These are phyloP conservation scores for Boletus rex-veris DNA, from an alignment of 768 basidiomycete species.

Conservation along the genomic window DNA sequence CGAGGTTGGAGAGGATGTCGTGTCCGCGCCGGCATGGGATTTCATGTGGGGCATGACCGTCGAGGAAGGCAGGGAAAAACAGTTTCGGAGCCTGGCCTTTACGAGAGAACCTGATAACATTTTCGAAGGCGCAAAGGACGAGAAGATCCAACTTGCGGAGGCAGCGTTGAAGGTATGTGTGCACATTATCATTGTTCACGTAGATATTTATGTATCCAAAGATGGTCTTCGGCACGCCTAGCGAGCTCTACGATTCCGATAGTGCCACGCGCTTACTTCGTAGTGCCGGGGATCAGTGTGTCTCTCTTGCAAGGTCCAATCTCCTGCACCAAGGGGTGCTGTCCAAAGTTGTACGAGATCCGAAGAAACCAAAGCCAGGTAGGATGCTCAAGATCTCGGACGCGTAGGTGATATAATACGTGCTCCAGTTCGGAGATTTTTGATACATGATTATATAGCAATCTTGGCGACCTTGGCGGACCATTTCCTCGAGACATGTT, in stretches of 20 bases:
- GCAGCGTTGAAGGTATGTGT: constrained; percentile 62
- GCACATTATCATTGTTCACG: not conserved
- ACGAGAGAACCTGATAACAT: constrained; percentile 39
- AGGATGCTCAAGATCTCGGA: constrained; percentile 77
- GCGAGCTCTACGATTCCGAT: constrained; percentile 64
- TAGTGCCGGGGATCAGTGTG: constrained; percentile 51
- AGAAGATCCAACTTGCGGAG: constrained; percentile 56
- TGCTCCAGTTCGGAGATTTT: not conserved
- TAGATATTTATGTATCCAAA: constrained; percentile 27
- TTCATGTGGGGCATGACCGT: constrained; percentile 70
- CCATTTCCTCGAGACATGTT: constrained; percentile 60
- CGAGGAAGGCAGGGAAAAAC: constrained; percentile 75
- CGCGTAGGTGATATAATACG: constrained; percentile 34
- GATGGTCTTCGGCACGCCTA: constrained; percentile 77
- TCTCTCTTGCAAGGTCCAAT: constrained; percentile 53
- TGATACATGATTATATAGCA: constrained; percentile 38
- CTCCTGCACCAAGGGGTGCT: constrained; percentile 64
- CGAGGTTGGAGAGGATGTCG: constrained; percentile 47
- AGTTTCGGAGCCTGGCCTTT: constrained; percentile 55
- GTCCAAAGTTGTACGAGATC: constrained; percentile 62
- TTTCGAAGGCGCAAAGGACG: constrained; percentile 18
- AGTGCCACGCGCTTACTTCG: constrained; percentile 55
- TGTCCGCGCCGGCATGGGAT: constrained; percentile 53
- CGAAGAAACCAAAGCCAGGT: constrained; percentile 62
- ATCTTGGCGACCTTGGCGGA: constrained; percentile 66